A percentile compares a stretch with the other conserved stretches of the same genome.
Conservation (phyloP, 2,329 filamentous ascomycete species). For the Didymella exigua region DNA sequence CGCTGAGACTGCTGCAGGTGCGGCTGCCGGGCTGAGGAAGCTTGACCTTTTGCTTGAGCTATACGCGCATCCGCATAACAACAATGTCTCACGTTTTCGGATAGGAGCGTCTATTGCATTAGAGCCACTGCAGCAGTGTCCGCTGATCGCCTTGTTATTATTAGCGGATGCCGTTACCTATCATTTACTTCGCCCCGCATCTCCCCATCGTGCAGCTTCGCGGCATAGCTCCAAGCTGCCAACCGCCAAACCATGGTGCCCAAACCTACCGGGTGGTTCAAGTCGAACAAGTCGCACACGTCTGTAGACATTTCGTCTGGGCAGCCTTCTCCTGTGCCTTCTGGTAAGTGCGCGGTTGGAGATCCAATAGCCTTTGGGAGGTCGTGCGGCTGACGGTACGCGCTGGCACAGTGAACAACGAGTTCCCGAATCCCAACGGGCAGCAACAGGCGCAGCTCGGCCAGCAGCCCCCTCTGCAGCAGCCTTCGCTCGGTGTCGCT, state of each 20-base stretch:
- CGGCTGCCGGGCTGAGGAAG: slow-evolving; percentile 36
- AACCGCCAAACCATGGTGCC: slow-evolving; percentile 45
- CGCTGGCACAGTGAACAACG: slow-evolving; percentile 45
- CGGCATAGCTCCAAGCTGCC: slow-evolving; percentile 29
- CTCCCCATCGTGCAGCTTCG: slow-evolving; percentile 26
- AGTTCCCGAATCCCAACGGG: slow-evolving; percentile 23
- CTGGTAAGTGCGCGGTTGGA: slow-evolving; percentile 38
- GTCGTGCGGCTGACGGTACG: slow-evolving; percentile 43
- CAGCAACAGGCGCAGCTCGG: slow-evolving; percentile 20
- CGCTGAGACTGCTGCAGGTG: slow-evolving; percentile 39
- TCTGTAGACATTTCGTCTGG: slow-evolving; percentile 45
- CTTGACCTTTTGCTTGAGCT: slow-evolving; percentile 26
- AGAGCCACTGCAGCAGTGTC: slow-evolving; percentile 22
- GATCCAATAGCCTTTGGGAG: slow-evolving; percentile 25
- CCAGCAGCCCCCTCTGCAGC: slow-evolving; percentile 18
- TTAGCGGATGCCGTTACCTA: slow-evolving; percentile 37
- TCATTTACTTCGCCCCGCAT: slow-evolving; percentile 28
- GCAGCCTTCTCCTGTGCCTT: slow-evolving; percentile 42
- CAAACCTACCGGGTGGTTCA: slow-evolving; percentile 43
- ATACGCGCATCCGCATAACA: slow-evolving; percentile 22
- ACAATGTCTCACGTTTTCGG: slow-evolving; percentile 19
- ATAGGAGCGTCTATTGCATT: slow-evolving; percentile 28
- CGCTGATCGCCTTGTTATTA: slow-evolving; percentile 40
- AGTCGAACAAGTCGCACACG: slow-evolving; percentile 48
- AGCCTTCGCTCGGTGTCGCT: slow-evolving; percentile 13